Conservation (phyloP, 495 filamentous ascomycete species). For the Physcia stellaris region DNA sequence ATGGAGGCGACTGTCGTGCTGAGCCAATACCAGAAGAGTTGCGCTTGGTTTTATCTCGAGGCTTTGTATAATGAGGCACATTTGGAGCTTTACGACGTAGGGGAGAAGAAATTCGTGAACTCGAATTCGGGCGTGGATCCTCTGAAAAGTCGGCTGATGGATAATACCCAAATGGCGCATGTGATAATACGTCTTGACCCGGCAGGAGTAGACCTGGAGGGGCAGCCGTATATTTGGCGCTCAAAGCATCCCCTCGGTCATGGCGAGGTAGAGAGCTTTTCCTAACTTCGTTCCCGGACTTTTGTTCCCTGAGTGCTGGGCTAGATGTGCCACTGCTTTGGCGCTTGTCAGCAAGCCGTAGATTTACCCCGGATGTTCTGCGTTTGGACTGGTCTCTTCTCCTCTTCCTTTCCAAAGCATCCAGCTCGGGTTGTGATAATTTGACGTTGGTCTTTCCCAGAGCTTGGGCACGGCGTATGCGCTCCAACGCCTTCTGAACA, state of each 20-base stretch:
- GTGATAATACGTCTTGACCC: no score
- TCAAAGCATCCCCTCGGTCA: no score
- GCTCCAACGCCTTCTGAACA: slow-evolving; percentile 57
- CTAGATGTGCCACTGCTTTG: slow-evolving; percentile 11
- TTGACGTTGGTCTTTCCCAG: slow-evolving; percentile 64
- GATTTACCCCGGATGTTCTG: slow-evolving; percentile 12
- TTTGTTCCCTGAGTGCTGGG: slow-evolving; percentile 14
- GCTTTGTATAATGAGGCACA: no score
- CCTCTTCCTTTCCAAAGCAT: slow-evolving; percentile 59
- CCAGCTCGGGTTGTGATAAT: slow-evolving; percentile 58
- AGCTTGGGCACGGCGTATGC: slow-evolving; percentile 60
- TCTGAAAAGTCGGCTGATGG: no score
- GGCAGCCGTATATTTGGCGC: no score
- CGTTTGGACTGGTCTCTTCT: slow-evolving; percentile 30
- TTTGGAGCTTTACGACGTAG: no score
- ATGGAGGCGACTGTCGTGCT: slow-evolving; percentile 20
- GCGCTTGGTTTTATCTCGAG: no score
- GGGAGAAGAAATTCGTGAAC: slow-evolving; percentile 26
- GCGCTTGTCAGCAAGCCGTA: slow-evolving; percentile 7
- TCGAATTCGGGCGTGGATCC: no score
- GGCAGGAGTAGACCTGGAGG: no score
- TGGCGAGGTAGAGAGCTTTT: slow-evolving; percentile 8
- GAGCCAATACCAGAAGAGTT: no score
- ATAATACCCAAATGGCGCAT: slow-evolving; percentile 37
- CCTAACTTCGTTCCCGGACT: slow-evolving; percentile 16